Conservation (phyloP, 441 rosid genomes). For the Pelargonium fulgidum region DNA sequence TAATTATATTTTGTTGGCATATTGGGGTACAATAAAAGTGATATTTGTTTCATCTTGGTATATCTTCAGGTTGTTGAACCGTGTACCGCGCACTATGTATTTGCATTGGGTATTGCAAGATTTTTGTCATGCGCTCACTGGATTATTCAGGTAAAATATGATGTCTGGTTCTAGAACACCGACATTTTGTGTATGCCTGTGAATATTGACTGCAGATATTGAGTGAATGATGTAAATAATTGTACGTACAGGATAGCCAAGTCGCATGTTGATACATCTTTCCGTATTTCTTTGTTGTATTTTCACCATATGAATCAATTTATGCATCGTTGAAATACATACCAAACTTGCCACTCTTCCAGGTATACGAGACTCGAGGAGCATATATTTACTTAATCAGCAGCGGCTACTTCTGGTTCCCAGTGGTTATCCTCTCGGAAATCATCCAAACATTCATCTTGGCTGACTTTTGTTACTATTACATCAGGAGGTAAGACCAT, state of each 20-base stretch:
- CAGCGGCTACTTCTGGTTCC: constrained; percentile 61
- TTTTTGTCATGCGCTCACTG: constrained; percentile 70
- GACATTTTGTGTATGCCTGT: no score
- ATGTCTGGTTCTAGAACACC: no score
- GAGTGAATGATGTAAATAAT: no score
- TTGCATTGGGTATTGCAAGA: constrained; percentile 68
- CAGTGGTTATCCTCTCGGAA: constrained; percentile 48
- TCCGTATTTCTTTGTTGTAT: no score
- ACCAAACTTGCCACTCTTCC: not conserved
- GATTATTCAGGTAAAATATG: constrained; percentile 43
- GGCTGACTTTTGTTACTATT: constrained; percentile 79
- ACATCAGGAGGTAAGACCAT: constrained; percentile 50
- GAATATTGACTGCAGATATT: no score
- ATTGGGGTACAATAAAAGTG: not conserved
- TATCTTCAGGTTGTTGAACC: constrained; percentile 69
- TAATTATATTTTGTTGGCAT: not conserved
- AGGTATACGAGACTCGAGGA: constrained; percentile 54
- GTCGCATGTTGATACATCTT: no score
- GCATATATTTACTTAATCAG: constrained; percentile 40
- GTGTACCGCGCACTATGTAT: constrained; percentile 73
- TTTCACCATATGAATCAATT: no score
- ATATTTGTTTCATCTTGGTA: not conserved
- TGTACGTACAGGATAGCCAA: no score
- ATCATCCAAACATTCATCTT: constrained; percentile 70
- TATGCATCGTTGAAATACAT: no score